phyloP scores from a whole-genome alignment of 164 flowering plant genomes.

The Santalum album region DNA sequence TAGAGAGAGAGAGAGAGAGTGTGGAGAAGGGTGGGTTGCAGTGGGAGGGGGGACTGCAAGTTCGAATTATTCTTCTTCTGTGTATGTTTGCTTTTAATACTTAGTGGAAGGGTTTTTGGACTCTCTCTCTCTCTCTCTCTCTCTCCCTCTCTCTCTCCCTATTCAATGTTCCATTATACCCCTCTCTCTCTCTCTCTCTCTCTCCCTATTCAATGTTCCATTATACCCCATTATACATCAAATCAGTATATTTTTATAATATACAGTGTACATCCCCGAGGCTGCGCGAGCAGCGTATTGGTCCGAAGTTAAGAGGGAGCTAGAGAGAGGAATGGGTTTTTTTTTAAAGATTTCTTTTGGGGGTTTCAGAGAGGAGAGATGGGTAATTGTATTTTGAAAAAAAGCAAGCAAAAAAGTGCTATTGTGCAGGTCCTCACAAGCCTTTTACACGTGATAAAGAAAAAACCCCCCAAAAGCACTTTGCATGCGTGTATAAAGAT shows the following conservation, averaged over 20 bases:
- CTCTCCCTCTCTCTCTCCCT: too few species aligned
- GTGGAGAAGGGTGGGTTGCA: conserved; percentile 12
- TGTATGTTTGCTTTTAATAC: conserved; percentile 39
- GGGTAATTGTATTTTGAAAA: conserved; percentile 9
- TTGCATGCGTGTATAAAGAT: background rate
- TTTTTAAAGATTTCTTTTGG: too few species aligned
- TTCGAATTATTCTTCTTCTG: conserved; percentile 74
- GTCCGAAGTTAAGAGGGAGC: conserved; percentile 14
- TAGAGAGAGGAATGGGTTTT: background rate
- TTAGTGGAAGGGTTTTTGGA: conserved; percentile 26
- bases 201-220: background rate
- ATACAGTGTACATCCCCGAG: conserved; percentile 23
- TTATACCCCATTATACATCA: too few species aligned
- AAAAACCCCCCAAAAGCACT: background rate
- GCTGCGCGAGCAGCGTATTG: conserved; percentile 29
- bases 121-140: conserved; percentile 7
- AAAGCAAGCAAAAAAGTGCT: conserved; percentile 1
- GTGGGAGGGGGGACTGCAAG: conserved; percentile 38
- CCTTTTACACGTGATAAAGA: background rate
- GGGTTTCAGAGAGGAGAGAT: background rate
- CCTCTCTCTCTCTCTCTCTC: background rate
- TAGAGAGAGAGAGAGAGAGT: conserved; percentile 4
- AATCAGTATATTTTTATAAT: too few species aligned
- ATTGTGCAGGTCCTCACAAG: background rate
- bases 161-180: too few species aligned